A percentile compares a stretch with the other conserved stretches of the same genome.
phyloP scores from a whole-genome alignment of 257 asterid species.

The Cinchona pubescens region DNA sequence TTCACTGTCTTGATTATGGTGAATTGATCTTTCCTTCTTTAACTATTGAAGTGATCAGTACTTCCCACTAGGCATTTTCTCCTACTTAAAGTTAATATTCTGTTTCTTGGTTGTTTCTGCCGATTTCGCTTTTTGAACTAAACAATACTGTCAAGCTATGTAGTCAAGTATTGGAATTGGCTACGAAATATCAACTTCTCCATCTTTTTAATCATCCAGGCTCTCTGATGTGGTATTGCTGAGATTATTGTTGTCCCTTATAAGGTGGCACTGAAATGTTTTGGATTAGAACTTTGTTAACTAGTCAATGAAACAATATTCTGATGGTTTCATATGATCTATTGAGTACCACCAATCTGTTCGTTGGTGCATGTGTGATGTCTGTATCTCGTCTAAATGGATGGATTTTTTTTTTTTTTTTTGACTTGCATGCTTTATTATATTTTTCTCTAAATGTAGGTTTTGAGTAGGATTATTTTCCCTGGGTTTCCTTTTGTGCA shows the following conservation, averaged over 20 bases:
- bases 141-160: background rate
- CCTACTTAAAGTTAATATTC: background rate
- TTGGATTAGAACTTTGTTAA: background rate
- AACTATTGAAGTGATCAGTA: background rate
- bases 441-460: background rate
- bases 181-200: background rate
- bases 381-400: background rate
- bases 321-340: background rate
- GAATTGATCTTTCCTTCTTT: background rate
- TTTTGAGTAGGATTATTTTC: background rate
- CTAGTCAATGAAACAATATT: background rate
- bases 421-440: background rate
- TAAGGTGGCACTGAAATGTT: background rate
- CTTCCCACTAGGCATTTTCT: background rate
- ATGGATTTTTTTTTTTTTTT: background rate
- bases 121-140: background rate
- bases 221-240: too few species aligned
- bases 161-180: background rate
- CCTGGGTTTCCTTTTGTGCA: background rate
- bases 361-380: too few species aligned
- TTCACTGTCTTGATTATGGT: background rate
- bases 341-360: rapidly evolving
- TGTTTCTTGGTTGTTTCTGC: background rate
- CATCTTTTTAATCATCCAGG: too few species aligned
- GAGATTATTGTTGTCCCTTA: background rate